Percentiles rank a stretch among this genome's conserved stretches.
These are phyloP conservation scores for Tolypocladium ovalisporum DNA, from an alignment of 2,329 filamentous ascomycete species.

Conservation along the genomic window DNA sequence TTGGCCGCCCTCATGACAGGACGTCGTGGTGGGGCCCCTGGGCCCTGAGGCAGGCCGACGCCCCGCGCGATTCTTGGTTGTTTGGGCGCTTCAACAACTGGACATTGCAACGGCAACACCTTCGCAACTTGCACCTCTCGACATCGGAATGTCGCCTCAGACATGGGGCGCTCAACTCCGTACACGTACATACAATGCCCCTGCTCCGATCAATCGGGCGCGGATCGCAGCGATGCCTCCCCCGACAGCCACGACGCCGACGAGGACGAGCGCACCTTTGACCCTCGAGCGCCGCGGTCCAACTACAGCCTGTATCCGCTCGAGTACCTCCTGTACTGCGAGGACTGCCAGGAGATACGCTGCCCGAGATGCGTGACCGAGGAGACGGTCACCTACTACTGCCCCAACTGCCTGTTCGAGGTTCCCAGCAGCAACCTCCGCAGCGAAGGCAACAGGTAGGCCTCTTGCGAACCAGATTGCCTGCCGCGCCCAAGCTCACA, in stretches of 20 bases:
- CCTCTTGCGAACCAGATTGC: background rate
- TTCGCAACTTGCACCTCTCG: background rate
- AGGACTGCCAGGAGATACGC: constrained; percentile 92
- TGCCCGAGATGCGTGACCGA: constrained; percentile 87
- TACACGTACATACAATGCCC: constrained; percentile 60
- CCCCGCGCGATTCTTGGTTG: background rate
- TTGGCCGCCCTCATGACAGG: too few species aligned
- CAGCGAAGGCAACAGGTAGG: constrained; percentile 83
- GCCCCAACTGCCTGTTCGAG: constrained; percentile 90
- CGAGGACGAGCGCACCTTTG: constrained; percentile 70
- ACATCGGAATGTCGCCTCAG: constrained; percentile 4
- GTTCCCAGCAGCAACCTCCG: constrained; percentile 88
- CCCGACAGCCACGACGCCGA: constrained; percentile 33
- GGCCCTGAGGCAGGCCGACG: background rate
- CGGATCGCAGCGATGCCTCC: constrained; percentile 19
- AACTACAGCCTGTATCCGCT: constrained; percentile 90
- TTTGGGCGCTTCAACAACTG: background rate
- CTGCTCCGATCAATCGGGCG: constrained; percentile 39
- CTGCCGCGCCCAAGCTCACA: constrained; percentile 5
- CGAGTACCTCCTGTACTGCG: constrained; percentile 90
- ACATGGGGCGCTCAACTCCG: constrained; percentile 42
- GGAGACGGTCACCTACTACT: constrained; percentile 92
- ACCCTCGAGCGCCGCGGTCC: constrained; percentile 72
- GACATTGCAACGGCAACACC: background rate
- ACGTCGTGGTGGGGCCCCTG: too few species aligned